Percentiles rank a stretch among this genome's conserved stretches.
phyloP scores from a whole-genome alignment of 1,284 basidiomycete species.

The Athelia psychrophila region DNA sequence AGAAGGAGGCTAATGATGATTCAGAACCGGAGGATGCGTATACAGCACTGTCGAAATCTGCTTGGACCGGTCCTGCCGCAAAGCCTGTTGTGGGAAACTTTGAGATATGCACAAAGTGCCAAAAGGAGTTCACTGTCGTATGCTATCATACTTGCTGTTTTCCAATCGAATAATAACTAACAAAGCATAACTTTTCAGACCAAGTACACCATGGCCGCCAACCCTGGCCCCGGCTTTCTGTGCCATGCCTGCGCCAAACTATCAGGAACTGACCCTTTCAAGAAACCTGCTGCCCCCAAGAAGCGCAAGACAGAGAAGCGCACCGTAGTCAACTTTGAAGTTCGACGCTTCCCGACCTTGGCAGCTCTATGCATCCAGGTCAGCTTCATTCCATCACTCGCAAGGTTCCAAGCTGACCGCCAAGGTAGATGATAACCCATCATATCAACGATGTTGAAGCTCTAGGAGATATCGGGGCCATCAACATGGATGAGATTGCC shows the following conservation, averaged over 20 bases:
- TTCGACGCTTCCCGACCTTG: constrained; percentile 65
- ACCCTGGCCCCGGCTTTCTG: constrained; percentile 69
- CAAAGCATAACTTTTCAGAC: too few species aligned
- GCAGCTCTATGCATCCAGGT: constrained; percentile 82
- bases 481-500: constrained; percentile 82
- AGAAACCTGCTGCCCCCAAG: constrained; percentile 60
- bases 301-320: constrained; percentile 70
- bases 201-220: constrained; percentile 76
- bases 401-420: neutral
- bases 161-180: too few species aligned
- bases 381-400: constrained; percentile 9
- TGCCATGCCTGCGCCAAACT: constrained; percentile 80
- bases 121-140: constrained; percentile 87
- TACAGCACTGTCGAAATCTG: constrained; percentile 56
- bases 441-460: constrained; percentile 91
- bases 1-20: constrained; percentile 41
- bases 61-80: constrained; percentile 38
- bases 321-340: constrained; percentile 66
- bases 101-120: constrained; percentile 80
- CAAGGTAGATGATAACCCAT: constrained; percentile 72
- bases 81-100: constrained; percentile 81
- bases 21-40: constrained; percentile 52
- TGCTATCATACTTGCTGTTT: constrained; percentile 30
- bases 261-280: constrained; percentile 79
- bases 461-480: constrained; percentile 79